Base-by-base conservation (phyloP, 169 alveolate genomes). In the Plasmodium gallinaceum region DNA sequence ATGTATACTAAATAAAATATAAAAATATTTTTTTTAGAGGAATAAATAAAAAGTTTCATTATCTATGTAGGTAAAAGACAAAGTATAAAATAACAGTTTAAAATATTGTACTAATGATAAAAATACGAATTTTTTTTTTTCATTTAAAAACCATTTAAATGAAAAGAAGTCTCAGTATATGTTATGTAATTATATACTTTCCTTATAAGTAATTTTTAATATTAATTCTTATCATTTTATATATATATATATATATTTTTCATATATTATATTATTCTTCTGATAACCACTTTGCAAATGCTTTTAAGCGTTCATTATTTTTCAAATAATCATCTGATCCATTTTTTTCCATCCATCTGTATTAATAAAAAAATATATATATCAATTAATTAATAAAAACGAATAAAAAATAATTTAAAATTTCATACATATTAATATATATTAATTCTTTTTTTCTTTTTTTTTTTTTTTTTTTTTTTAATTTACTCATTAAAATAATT, bases 211-310 rank as follows among this genome's bases (percentile, higher is more conserved):
- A 32, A 2, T 32, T 32, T 32, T 32, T 32, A 32, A 32, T 32
- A 32, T 32, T 2, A 32, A 32, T 32, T 32, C 1, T 32, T 32
- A 32, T 32, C 39, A 32, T 4, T 32, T 32, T 2, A 32, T 32
- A 32, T 2, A 4, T 4, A 32, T 32, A 2, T 32, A 2, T 54
- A 12, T 18, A 3, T 7, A 9, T 54, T 32, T 54, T 54, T 54
- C 7, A 18, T 12, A 18, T 14, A n/a, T 54, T 54, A 12, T 5
- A 20, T 58, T 68, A 83, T 45, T 83, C 91, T 18, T 69, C 83
- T 83, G 73, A 20, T n/a, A 83, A 57, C 91, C 91, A 83, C 37
- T 83, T 83, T 9, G 91, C 91, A 20, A 83, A 83, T n/a, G 91
- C 91, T 51, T 83, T 66, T 20, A 83, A 60, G 12, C 91, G 91